A percentile compares a stretch with the other conserved stretches of the same genome.
Conservation (phyloP, 495 filamentous ascomycete species). For the Durotheca rogersii region DNA sequence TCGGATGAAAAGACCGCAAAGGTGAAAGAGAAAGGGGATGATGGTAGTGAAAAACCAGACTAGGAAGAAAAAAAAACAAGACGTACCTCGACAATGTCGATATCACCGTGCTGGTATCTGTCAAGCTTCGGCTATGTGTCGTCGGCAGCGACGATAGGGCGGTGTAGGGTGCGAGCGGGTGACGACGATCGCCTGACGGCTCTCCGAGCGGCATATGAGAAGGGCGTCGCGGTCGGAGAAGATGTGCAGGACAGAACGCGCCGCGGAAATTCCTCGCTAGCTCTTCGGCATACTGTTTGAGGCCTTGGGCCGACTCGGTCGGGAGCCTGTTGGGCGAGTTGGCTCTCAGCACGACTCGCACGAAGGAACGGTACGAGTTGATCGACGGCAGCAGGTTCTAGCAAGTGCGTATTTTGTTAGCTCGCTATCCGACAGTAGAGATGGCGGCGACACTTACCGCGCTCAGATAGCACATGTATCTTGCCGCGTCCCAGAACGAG, state of each 20-base stretch:
- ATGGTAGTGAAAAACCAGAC: too few species aligned
- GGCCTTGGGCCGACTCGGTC: not conserved
- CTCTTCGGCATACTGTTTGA: not conserved
- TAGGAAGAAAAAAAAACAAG: too few species aligned
- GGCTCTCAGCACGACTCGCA: conserved; percentile 2
- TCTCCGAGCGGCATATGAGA: not conserved
- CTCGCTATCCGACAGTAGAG: not conserved
- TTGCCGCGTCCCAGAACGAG: not conserved
- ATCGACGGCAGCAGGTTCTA: conserved; percentile 9
- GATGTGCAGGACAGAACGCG: conserved; percentile 2
- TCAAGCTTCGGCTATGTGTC: not conserved
- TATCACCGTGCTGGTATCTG: conserved; percentile 1
- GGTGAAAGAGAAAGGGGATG: too few species aligned
- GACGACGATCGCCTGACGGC: conserved; percentile 3
- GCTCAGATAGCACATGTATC: conserved; percentile 15
- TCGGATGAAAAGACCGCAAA: too few species aligned
- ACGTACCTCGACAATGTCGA: conserved; percentile 1
- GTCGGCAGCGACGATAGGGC: conserved; percentile 1
- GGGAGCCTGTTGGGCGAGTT: too few species aligned
- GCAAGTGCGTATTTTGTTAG: too few species aligned
- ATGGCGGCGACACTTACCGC: conserved; percentile 1
- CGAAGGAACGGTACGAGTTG: conserved; percentile 2
- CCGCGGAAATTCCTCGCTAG: conserved; percentile 6
- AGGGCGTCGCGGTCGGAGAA: conserved; percentile 4
- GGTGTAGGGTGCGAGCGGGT: conserved; percentile 4